Percentiles rank a stretch among this genome's conserved stretches.
Conservation (phyloP, 2,329 filamentous ascomycete genomes). For the Microsporum audouinii region DNA sequence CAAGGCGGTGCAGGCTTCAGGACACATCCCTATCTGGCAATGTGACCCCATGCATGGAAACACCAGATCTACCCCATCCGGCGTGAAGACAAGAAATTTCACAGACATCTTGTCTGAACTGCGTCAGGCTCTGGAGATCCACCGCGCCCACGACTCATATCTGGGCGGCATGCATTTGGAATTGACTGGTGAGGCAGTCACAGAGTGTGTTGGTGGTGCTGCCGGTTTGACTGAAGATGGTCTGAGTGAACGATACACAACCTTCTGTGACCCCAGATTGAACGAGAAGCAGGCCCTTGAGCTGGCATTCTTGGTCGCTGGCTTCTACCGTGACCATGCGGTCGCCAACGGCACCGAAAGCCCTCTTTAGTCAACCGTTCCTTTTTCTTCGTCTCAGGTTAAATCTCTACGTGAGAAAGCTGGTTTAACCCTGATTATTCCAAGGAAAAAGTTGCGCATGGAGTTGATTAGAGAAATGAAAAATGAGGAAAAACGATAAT, state of each 20-base stretch:
- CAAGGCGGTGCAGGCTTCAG: conserved; percentile 70
- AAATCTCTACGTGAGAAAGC: background rate
- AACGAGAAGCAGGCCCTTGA: conserved; percentile 98
- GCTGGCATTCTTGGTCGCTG: conserved; percentile 83
- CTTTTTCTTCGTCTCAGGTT: background rate
- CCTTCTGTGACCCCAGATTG: conserved; percentile 85
- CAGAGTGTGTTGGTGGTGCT: conserved; percentile 86
- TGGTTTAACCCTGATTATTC: background rate
- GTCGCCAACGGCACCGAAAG: conserved; percentile 18
- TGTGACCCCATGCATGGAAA: conserved; percentile 98
- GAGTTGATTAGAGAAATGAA: background rate
- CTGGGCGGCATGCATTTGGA: conserved; percentile 92
- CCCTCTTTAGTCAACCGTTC: background rate
- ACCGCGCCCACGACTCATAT: conserved; percentile 71
- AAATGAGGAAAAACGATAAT: background rate
- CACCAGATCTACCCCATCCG: conserved; percentile 53
- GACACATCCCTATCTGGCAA: conserved; percentile 77
- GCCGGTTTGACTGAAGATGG: conserved; percentile 81
- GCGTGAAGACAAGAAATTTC: conserved; percentile 89
- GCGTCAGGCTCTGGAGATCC: conserved; percentile 68
- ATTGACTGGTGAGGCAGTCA: conserved; percentile 89
- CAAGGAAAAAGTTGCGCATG: background rate
- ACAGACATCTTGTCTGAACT: conserved; percentile 81
- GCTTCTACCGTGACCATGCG: conserved; percentile 52
- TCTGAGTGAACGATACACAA: conserved; percentile 81